Evolutionary conservation across 2,329 filamentous ascomycete species (phyloP).

Genomic region (Pseudogymnoascus sp.): DNA sequence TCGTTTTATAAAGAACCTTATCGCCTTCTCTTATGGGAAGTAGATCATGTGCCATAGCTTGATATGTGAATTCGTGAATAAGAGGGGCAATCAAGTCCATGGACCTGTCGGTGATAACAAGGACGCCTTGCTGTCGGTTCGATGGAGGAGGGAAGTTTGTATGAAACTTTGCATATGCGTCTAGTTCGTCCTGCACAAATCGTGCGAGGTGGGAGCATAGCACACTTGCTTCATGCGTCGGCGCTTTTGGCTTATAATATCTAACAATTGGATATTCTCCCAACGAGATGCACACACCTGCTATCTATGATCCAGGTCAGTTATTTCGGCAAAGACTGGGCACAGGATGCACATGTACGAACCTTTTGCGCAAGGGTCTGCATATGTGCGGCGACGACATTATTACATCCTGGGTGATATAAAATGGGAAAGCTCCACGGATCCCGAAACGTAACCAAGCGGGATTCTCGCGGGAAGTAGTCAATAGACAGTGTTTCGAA

Average conservation of each 20-base stretch:
- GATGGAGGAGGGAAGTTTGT: conserved; percentile 74
- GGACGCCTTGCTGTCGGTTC: conserved; percentile 67
- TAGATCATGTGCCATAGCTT: conserved; percentile 94
- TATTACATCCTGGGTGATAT: conserved; percentile 84
- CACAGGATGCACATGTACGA: conserved; percentile 16
- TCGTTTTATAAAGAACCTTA: conserved; percentile 76
- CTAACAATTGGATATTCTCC: conserved; percentile 90
- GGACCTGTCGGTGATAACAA: conserved; percentile 82
- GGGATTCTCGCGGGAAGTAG: conserved; percentile 83
- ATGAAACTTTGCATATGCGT: conserved; percentile 78
- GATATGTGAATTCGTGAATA: conserved; percentile 94
- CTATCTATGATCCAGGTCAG: conserved; percentile 48
- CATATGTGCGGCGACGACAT: conserved; percentile 73
- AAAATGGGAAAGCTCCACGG: conserved; percentile 92
- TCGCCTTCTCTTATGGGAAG: conserved; percentile 81
- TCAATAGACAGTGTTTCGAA: conserved; percentile 80
- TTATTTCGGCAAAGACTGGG: background rate
- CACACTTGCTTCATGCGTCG: conserved; percentile 78
- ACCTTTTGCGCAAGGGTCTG: conserved; percentile 83
- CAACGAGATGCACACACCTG: conserved; percentile 80
- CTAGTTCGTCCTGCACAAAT: conserved; percentile 85
- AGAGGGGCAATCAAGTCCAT: conserved; percentile 87
- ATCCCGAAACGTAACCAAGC: conserved; percentile 83
- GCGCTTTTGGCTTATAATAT: conserved; percentile 70
- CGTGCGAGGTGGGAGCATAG: conserved; percentile 80